phyloP scores from a whole-genome alignment of 1,139 yeast genomes.

The Taphrina wiesneri region DNA sequence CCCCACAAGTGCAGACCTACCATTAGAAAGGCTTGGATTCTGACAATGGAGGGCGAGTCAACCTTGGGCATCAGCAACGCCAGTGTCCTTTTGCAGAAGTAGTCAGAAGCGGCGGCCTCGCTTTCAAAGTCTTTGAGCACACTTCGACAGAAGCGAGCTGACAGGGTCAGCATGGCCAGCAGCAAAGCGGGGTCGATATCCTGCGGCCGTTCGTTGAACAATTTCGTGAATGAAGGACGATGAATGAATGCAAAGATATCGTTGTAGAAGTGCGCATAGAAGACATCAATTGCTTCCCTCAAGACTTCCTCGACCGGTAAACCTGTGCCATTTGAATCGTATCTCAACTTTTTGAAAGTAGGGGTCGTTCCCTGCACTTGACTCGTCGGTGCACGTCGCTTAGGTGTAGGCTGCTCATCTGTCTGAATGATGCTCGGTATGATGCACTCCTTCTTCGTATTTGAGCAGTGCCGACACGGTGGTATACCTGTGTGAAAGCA shows the following conservation, averaged over 20 bases:
- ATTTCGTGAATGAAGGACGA: constrained; percentile 22
- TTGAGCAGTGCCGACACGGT: constrained; percentile 32
- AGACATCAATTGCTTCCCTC: constrained; percentile 26
- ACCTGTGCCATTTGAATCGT: constrained; percentile 16
- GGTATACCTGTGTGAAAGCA: constrained; percentile 28
- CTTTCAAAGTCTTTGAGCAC: constrained; percentile 25
- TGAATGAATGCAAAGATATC: constrained; percentile 30
- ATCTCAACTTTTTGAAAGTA: constrained; percentile 23
- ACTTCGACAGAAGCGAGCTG: constrained; percentile 26
- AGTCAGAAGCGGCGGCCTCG: constrained; percentile 31
- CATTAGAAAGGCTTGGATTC: constrained; percentile 29
- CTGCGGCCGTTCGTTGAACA: constrained; percentile 18
- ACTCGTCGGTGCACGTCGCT: constrained; percentile 23
- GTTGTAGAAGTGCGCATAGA: constrained; percentile 23
- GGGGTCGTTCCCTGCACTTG: constrained; percentile 16
- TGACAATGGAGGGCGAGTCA: constrained; percentile 22
- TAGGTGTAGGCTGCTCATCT: constrained; percentile 29
- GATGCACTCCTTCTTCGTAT: constrained; percentile 25
- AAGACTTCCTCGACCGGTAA: constrained; percentile 23
- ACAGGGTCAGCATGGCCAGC: constrained; percentile 27
- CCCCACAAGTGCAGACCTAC: constrained; percentile 32
- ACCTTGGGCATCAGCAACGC: constrained; percentile 29
- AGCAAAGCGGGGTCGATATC: constrained; percentile 28
- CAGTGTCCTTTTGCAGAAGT: constrained; percentile 26
- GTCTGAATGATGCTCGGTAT: constrained; percentile 22